Evolutionary conservation across 148 eudicot genomes (phyloP).

Genomic region (Cornus suecica): DNA sequence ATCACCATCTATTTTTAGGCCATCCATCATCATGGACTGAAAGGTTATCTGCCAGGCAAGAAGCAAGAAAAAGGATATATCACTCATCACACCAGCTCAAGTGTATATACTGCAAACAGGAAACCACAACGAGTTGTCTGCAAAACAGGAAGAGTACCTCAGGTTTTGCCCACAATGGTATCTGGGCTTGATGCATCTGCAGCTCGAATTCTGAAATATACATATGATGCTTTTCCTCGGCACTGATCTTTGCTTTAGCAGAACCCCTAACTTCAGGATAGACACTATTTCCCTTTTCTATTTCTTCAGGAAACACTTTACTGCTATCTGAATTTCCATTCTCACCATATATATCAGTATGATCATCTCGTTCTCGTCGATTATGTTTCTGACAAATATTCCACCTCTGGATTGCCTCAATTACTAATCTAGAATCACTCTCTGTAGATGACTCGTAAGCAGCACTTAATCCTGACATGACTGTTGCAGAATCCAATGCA

Average conservation of each 20-base stretch:
- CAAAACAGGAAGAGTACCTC: conserved; percentile 35
- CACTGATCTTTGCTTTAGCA: conserved; percentile 21
- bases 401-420: conserved; percentile 77
- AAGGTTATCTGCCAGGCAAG: conserved; percentile 51
- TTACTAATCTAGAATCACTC: conserved; percentile 45
- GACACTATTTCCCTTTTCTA: conserved; percentile 18
- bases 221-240: conserved; percentile 59
- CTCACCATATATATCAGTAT: conserved; percentile 66
- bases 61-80: conserved; percentile 6
- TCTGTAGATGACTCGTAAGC: conserved; percentile 38
- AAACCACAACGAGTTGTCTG: conserved; percentile 3
- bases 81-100: conserved; percentile 1
- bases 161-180: conserved; percentile 63
- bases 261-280: conserved; percentile 23
- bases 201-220: conserved; percentile 69
- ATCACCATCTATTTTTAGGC: conserved; percentile 25
- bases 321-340: conserved; percentile 47
- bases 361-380: conserved; percentile 55
- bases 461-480: conserved; percentile 26
- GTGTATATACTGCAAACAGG: conserved; percentile 1
- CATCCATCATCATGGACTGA: conserved; percentile 47
- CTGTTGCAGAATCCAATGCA: conserved; percentile 33
- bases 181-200: conserved; percentile 50
- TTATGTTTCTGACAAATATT: conserved; percentile 64
- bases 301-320: conserved; percentile 45